Base-by-base conservation (phyloP, 225 moss, liverwort and hornwort genomes). In the Sphagnum tenellum region DNA sequence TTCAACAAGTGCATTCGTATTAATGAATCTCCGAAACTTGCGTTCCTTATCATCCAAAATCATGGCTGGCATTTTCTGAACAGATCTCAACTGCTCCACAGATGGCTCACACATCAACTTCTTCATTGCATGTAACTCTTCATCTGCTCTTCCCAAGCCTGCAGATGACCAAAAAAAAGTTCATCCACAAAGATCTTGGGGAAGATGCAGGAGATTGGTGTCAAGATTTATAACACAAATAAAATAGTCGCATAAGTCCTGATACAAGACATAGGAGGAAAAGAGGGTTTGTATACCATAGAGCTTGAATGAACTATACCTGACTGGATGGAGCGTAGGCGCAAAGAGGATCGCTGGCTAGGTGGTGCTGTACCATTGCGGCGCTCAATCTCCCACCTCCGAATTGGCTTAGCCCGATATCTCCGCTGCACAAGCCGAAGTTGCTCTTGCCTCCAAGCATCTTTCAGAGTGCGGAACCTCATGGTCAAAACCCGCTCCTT, bases 31-130 rank as follows among this genome's bases (percentile, higher is more conserved):
- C 29, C 86, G 85, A 56, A 86, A 82, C 67, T 60, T 59, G 45
- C 87, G 85, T 64, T 98, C 89, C 63, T 60, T 81, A 48, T 93
- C 89, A 46, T 90, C 89, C 44, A 98, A 71, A 53, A 98, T 89
- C 98, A 98, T 93, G 52, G 90, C 76, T 49, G 98, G 98, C 98
- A 98, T 98, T 73, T 89, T 90, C 74, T 90, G 65, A 45, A 73
- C 79, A 14, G 83, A 67, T 48, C 90, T 87, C 52, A 87, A 64
- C 5, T 79, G 76, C 63, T 75, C 83, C 50, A 72, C 66, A 46
- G 73, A 71, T 45, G 81, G 73, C 50, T 80, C 78, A 54, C 70
- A 65, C 64, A 90, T 69, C 55, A 82, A 49, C 76, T 72, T 98
- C 64, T 85, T 89, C 83, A 83, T 87, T 48, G 71, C 60, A 50